Evolutionary conservation across 306 rosid genomes (phyloP).

Genomic region (Phaseolus lunatus): DNA sequence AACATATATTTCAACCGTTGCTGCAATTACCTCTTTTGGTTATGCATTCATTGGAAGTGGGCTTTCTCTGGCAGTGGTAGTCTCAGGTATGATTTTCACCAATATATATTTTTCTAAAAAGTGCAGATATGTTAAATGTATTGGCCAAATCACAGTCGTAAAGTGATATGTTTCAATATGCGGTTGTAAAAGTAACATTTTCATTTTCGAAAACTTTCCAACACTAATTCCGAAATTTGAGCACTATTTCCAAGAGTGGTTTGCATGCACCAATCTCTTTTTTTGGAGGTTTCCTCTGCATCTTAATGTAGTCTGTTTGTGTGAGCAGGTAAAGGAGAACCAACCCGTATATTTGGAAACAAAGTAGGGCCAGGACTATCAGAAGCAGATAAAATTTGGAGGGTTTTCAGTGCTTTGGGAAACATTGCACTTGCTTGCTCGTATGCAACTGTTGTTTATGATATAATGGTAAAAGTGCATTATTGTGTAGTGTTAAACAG

Average conservation of each 20-base stretch:
- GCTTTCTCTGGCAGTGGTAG: slow-evolving; percentile 56
- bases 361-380: slow-evolving; percentile 50
- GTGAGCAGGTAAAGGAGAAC: slow-evolving; percentile 55
- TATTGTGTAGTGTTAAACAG: background rate
- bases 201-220: too few species aligned
- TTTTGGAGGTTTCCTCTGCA: background rate
- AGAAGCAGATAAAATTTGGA: slow-evolving; percentile 62
- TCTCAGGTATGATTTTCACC: slow-evolving; percentile 44
- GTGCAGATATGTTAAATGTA: too few species aligned
- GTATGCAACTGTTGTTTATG: slow-evolving; percentile 58
- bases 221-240: too few species aligned
- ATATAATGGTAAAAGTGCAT: slow-evolving; percentile 56
- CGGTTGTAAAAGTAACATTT: too few species aligned
- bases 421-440: slow-evolving; percentile 77
- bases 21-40: slow-evolving; percentile 71
- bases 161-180: too few species aligned
- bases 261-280: too few species aligned
- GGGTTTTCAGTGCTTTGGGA: slow-evolving; percentile 66
- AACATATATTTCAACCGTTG: slow-evolving; percentile 59
- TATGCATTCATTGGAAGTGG: slow-evolving; percentile 65
- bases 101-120: background rate
- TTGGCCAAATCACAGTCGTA: too few species aligned
- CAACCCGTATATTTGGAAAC: slow-evolving; percentile 46
- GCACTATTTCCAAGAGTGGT: background rate
- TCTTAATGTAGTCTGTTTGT: background rate